Percentiles rank a stretch among this genome's conserved stretches.
phyloP scores from a whole-genome alignment of 192 early-diverging fungal species.

The Gaertneriomyces sp. region DNA sequence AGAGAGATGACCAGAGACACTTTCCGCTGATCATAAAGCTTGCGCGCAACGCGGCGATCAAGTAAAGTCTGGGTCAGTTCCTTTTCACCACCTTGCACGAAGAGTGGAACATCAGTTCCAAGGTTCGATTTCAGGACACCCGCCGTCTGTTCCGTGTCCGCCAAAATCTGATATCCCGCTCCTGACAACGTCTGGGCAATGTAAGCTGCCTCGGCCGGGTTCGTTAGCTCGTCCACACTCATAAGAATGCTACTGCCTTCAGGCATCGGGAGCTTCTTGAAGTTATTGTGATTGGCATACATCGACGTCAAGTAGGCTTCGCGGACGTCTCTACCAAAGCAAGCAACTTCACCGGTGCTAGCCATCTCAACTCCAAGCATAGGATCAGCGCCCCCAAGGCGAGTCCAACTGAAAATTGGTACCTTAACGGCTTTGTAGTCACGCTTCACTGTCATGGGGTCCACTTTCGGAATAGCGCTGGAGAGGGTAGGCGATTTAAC shows the following conservation, averaged over 20 bases:
- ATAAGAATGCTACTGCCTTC: slow-evolving; percentile 66
- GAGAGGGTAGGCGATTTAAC: slow-evolving; percentile 55
- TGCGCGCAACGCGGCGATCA: slow-evolving; percentile 35
- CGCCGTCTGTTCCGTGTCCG: slow-evolving; percentile 60
- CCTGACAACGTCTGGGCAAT: slow-evolving; percentile 61
- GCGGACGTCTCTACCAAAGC: slow-evolving; percentile 86
- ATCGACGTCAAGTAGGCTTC: slow-evolving; percentile 83
- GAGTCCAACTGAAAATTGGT: slow-evolving; percentile 95
- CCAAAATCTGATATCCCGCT: slow-evolving; percentile 67
- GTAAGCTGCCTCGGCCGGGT: slow-evolving; percentile 64
- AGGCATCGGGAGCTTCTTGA: slow-evolving; percentile 68
- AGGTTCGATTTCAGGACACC: slow-evolving; percentile 37
- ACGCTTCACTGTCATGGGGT: slow-evolving; percentile 43
- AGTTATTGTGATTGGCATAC: slow-evolving; percentile 82
- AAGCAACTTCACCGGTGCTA: slow-evolving; percentile 96
- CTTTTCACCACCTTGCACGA: slow-evolving; percentile 9
- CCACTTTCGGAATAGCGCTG: slow-evolving; percentile 42
- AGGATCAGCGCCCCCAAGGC: slow-evolving; percentile 91
- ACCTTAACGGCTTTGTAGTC: slow-evolving; percentile 87
- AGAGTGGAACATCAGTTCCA: background rate
- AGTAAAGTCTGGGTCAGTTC: slow-evolving; percentile 19
- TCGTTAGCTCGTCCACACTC: slow-evolving; percentile 62
- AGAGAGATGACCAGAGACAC: slow-evolving; percentile 48
- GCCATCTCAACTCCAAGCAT: slow-evolving; percentile 98
- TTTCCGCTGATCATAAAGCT: slow-evolving; percentile 34